These are phyloP conservation scores for Solanum pimpinellifolium DNA, from an alignment of 257 asterid species.

Conservation along the genomic window DNA sequence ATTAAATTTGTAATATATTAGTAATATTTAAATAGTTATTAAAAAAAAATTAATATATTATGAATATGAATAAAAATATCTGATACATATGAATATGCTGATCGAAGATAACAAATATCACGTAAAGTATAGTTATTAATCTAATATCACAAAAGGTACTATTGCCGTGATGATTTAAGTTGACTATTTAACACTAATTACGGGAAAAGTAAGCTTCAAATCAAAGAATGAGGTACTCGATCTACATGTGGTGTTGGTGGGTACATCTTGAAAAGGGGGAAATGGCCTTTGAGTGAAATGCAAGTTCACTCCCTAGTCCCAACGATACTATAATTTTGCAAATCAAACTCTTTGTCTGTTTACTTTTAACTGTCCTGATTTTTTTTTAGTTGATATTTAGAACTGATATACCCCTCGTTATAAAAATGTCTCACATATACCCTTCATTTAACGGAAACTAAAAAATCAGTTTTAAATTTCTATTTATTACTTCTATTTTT, in stretches of 20 bases:
- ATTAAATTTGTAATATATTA: too few relatives aligned
- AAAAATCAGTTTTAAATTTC: too few relatives aligned
- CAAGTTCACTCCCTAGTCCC: neutral
- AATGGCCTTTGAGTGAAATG: neutral
- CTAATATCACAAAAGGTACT: neutral
- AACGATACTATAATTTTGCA: neutral
- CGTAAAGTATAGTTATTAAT: neutral
- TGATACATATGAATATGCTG: neutral
- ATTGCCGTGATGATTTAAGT: neutral
- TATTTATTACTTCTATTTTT: too few relatives aligned
- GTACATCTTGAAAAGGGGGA: neutral
- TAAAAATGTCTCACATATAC: too few relatives aligned
- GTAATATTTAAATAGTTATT: neutral
- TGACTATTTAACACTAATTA: neutral
- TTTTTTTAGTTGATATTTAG: fast-evolving
- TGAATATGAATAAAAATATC: neutral
- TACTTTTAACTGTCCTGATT: fast-evolving
- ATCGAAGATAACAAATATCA: neutral
- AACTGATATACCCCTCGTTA: too few relatives aligned
- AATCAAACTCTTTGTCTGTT: neutral
- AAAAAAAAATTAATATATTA: neutral
- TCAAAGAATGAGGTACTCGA: neutral
- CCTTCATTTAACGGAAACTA: too few relatives aligned
- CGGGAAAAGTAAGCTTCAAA: neutral
- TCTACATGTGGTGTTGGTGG: neutral